A percentile compares a stretch with the other conserved stretches of the same genome.
Evolutionary conservation across 1,139 yeast species (phyloP).

Genomic region (Yarrowia galli): DNA sequence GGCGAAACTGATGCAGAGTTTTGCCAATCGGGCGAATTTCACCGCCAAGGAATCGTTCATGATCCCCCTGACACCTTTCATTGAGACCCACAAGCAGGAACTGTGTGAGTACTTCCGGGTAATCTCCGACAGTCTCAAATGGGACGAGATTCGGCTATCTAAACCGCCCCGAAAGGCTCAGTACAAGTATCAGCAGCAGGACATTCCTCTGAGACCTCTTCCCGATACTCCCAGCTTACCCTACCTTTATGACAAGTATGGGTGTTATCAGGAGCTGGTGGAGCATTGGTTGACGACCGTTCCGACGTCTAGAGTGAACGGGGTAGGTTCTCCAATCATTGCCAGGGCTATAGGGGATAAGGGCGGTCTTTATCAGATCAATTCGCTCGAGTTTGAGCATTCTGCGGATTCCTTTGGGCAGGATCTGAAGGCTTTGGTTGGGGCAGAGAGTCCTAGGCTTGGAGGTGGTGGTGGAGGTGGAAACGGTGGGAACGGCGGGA

Average conservation of each 20-base stretch:
- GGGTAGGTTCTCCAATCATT: slow-evolving; percentile 30
- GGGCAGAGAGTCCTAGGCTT: not conserved
- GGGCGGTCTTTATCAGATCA: slow-evolving; percentile 29
- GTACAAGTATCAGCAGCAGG: slow-evolving; percentile 27
- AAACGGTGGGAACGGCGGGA: too few relatives aligned
- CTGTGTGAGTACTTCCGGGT: slow-evolving; percentile 72
- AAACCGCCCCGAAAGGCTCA: not conserved
- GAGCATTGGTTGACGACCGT: slow-evolving; percentile 31
- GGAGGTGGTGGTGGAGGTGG: too few relatives aligned
- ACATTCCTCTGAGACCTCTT: slow-evolving; percentile 7
- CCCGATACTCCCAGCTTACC: slow-evolving; percentile 11
- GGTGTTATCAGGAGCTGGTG: slow-evolving; percentile 26
- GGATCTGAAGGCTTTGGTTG: slow-evolving; percentile 23
- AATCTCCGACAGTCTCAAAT: slow-evolving; percentile 56
- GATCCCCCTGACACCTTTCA: slow-evolving; percentile 70
- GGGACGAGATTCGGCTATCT: slow-evolving; percentile 50
- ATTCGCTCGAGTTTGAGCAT: slow-evolving; percentile 30
- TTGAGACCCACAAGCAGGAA: slow-evolving; percentile 64
- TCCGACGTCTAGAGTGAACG: slow-evolving; percentile 26
- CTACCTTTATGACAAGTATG: slow-evolving; percentile 23
- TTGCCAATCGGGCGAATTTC: slow-evolving; percentile 78
- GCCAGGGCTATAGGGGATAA: slow-evolving; percentile 30
- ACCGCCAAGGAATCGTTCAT: slow-evolving; percentile 86
- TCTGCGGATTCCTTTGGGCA: slow-evolving; percentile 21
- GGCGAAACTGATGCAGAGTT: slow-evolving; percentile 80